phyloP scores from a whole-genome alignment of 2,329 filamentous ascomycete genomes.

The Emergomyces africanus region DNA sequence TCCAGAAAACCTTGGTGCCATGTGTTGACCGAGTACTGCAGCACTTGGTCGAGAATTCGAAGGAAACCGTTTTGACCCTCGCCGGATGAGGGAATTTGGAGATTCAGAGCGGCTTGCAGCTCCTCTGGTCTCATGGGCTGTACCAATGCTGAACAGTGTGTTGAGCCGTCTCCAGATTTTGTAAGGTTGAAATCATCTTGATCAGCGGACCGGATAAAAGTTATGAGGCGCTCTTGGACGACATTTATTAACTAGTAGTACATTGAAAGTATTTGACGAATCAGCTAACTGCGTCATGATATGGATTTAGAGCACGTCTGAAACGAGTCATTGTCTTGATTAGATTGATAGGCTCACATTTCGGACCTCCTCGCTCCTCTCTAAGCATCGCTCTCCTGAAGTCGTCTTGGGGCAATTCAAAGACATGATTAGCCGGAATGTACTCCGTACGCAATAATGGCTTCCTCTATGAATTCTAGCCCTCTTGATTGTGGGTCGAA shows the following conservation, averaged over 20 bases:
- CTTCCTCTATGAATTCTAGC: neutral
- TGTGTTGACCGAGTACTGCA: slow-evolving; percentile 90
- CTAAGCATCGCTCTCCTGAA: slow-evolving; percentile 7
- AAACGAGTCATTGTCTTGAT: too few species aligned
- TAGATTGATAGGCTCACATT: slow-evolving; percentile 22
- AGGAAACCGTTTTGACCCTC: slow-evolving; percentile 62
- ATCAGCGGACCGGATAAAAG: slow-evolving; percentile 34
- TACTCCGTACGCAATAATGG: neutral
- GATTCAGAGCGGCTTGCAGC: slow-evolving; percentile 41
- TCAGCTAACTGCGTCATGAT: neutral
- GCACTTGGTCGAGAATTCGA: slow-evolving; percentile 53
- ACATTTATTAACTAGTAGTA: slow-evolving; percentile 29
- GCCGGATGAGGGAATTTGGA: slow-evolving; percentile 43
- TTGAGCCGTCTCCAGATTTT: slow-evolving; percentile 8
- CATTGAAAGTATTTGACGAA: neutral
- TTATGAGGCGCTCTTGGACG: slow-evolving; percentile 32
- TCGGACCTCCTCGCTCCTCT: slow-evolving; percentile 30
- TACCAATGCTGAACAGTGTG: slow-evolving; percentile 47
- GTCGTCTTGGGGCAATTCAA: neutral
- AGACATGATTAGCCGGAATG: neutral
- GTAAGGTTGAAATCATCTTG: slow-evolving; percentile 11
- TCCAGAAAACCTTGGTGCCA: slow-evolving; percentile 96
- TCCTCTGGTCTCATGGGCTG: slow-evolving; percentile 48
- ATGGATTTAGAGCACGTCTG: neutral
- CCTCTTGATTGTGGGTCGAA: neutral